Evolutionary conservation across 2,329 filamentous ascomycete genomes (phyloP).

Genomic region (Colletotrichum simmondsii): DNA sequence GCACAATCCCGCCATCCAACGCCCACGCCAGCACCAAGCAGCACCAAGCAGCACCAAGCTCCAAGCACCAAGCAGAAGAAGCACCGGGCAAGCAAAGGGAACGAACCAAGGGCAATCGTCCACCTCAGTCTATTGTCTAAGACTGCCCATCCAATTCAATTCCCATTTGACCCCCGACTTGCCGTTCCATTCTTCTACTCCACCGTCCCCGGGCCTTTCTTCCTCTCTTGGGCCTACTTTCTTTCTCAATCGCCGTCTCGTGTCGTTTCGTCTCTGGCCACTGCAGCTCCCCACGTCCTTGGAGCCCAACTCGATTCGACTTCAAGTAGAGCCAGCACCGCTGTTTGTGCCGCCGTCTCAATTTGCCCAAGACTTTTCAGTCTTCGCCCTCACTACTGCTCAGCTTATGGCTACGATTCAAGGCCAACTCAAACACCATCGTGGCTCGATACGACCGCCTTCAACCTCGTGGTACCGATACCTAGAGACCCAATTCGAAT

Average conservation of each 20-base stretch:
- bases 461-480: neutral
- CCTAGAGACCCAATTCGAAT: slow-evolving; percentile 1
- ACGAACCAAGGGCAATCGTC: too few species aligned
- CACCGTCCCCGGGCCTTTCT: neutral
- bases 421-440: neutral
- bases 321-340: neutral
- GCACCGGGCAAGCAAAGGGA: too few species aligned
- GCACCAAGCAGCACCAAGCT: neutral
- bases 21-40: neutral
- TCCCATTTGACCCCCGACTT: neutral
- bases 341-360: neutral
- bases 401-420: slow-evolving; percentile 14
- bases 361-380: neutral
- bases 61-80: neutral
- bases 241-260: neutral
- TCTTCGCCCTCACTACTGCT: neutral
- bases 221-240: neutral
- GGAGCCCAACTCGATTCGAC: neutral
- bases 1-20: neutral
- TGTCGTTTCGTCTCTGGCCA: neutral
- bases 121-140: neutral
- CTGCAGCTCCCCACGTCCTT: neutral
- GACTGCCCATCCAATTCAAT: neutral
- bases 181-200: slow-evolving; percentile 22
- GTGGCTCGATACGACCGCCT: slow-evolving; percentile 2